phyloP scores from a whole-genome alignment of 2,329 filamentous ascomycete species.

The Penicillium sp. region DNA sequence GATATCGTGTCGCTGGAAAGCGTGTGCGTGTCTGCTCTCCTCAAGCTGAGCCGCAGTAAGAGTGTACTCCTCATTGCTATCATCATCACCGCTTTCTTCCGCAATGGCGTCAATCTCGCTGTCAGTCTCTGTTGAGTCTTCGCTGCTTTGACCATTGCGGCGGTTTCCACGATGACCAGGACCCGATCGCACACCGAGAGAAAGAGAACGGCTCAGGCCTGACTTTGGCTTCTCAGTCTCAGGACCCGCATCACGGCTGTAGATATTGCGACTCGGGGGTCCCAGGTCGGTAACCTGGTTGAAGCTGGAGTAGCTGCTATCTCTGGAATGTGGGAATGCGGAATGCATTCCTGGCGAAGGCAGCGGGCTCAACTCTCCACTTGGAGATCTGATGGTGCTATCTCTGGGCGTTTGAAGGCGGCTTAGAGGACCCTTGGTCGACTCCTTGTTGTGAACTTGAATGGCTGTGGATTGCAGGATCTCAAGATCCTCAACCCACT shows the following conservation, averaged over 20 bases:
- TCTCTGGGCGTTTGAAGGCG: slow-evolving; percentile 36
- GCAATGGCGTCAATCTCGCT: slow-evolving; percentile 28
- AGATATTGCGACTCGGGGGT: slow-evolving; percentile 37
- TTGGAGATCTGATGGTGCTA: slow-evolving; percentile 26
- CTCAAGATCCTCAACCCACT: slow-evolving; percentile 66
- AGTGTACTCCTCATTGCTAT: slow-evolving; percentile 43
- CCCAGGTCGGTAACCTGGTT: slow-evolving; percentile 35
- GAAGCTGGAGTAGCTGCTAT: slow-evolving; percentile 24
- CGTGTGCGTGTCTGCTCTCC: slow-evolving; percentile 31
- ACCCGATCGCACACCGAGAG: slow-evolving; percentile 45
- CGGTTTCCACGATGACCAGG: slow-evolving; percentile 40
- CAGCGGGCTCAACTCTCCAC: slow-evolving; percentile 19
- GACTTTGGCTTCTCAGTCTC: slow-evolving; percentile 33
- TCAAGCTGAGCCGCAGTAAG: slow-evolving; percentile 40
- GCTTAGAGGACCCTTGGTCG: slow-evolving; percentile 30
- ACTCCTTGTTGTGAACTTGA: slow-evolving; percentile 52
- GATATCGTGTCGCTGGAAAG: slow-evolving; percentile 15
- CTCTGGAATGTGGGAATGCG: slow-evolving; percentile 17
- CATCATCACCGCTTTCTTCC: slow-evolving; percentile 39
- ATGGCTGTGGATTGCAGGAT: slow-evolving; percentile 62
- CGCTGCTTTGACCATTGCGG: slow-evolving; percentile 20
- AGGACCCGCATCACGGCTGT: slow-evolving; percentile 37
- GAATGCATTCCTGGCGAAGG: slow-evolving; percentile 33
- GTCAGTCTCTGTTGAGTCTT: slow-evolving; percentile 21
- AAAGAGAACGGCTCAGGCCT: slow-evolving; percentile 40